Evolutionary conservation across 768 basidiomycete species (phyloP).

Genomic region (Rickenella mellea): DNA sequence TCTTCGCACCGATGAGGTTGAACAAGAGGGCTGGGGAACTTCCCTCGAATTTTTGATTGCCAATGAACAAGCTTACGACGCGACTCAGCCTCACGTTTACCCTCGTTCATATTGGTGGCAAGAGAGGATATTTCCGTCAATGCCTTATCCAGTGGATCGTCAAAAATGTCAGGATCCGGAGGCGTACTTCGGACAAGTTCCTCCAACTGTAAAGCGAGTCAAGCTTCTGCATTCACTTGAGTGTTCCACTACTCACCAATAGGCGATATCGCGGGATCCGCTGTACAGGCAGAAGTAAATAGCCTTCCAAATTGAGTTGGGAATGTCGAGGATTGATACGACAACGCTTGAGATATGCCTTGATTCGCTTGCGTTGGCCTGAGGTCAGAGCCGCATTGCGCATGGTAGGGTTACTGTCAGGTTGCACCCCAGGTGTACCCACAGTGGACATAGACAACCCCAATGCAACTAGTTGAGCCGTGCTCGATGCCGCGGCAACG

Average conservation of each 20-base stretch:
- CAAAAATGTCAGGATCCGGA: conserved; percentile 63
- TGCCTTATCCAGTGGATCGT: conserved; percentile 80
- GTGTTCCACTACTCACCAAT: conserved; percentile 47
- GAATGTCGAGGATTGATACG: conserved; percentile 84
- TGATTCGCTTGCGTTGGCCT: conserved; percentile 82
- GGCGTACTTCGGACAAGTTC: conserved; percentile 80
- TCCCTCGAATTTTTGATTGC: conserved; percentile 83
- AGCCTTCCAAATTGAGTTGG: conserved; percentile 89
- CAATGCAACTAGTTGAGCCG: conserved; percentile 53
- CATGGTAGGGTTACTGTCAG: conserved; percentile 6
- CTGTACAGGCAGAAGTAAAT: conserved; percentile 90
- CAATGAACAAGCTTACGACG: conserved; percentile 84
- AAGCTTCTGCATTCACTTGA: not conserved
- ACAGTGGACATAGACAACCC: conserved; percentile 47
- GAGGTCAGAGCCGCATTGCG: conserved; percentile 37
- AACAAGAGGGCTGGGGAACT: conserved; percentile 94
- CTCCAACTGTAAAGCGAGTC: conserved; percentile 49
- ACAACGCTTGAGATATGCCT: conserved; percentile 82
- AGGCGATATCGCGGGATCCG: conserved; percentile 95
- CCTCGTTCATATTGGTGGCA: conserved; percentile 96
- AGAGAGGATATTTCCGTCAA: conserved; percentile 79
- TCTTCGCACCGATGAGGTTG: conserved; percentile 95
- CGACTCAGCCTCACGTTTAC: conserved; percentile 91
- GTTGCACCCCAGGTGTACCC: conserved; percentile 31
- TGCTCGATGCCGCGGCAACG: conserved; percentile 51